Evolutionary conservation across 116 monocot genomes (phyloP).

Genomic region (Trichopus zeylanicus): DNA sequence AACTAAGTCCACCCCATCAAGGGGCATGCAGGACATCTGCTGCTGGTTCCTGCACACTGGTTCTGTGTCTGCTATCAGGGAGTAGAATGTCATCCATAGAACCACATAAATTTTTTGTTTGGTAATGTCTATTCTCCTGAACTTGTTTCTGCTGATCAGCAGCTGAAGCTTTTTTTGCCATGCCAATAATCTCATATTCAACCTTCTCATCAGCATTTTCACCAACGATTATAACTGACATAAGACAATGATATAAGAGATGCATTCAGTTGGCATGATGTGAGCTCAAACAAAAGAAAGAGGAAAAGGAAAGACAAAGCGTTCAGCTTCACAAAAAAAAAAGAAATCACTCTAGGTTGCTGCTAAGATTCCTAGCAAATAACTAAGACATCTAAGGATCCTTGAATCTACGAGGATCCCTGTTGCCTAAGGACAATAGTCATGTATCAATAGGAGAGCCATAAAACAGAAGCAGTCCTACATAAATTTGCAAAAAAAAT

Average conservation of each 20-base stretch:
- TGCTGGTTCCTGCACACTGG: constrained; percentile 2
- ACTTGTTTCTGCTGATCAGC: constrained; percentile 82
- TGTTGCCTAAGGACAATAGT: too few species aligned
- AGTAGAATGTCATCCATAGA: constrained; percentile 64
- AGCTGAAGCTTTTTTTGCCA: constrained; percentile 81
- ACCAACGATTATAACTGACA: constrained; percentile 79
- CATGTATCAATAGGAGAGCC: too few species aligned
- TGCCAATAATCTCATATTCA: constrained; percentile 74
- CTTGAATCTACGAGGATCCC: too few species aligned
- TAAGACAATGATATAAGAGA: background rate
- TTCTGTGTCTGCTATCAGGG: constrained; percentile 17
- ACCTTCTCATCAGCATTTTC: constrained; percentile 83
- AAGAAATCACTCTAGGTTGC: too few species aligned
- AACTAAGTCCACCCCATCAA: constrained; percentile 68
- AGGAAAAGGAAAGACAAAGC: background rate
- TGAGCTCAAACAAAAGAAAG: background rate
- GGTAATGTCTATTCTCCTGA: constrained; percentile 76
- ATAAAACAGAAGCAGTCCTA: background rate
- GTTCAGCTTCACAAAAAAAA: background rate
- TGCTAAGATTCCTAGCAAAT: too few species aligned
- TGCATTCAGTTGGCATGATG: background rate
- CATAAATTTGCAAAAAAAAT: background rate
- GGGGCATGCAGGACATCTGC: constrained; percentile 9
- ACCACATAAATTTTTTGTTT: constrained; percentile 48
- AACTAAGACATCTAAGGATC: too few species aligned